A percentile compares a stretch with the other conserved stretches of the same genome.
Conservation (phyloP, 129 eudicot species). For the Heracleum sosnowskyi region DNA sequence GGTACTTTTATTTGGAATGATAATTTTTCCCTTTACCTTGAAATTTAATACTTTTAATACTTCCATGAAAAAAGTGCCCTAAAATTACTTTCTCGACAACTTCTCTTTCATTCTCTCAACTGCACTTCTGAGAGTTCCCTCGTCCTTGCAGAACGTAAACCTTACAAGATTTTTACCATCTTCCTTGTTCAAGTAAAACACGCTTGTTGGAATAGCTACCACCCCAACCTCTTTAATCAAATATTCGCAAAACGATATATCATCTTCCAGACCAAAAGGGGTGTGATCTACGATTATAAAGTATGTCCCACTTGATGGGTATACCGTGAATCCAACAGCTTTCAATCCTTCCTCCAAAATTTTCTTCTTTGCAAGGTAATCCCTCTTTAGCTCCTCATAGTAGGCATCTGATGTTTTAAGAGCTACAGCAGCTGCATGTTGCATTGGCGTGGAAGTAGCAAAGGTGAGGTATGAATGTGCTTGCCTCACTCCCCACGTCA, state of each 20-base stretch:
- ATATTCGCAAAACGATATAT: slow-evolving; percentile 80
- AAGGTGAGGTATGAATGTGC: slow-evolving; percentile 93
- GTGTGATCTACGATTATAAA: slow-evolving; percentile 95
- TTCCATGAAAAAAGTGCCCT: background rate
- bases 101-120: slow-evolving; percentile 87
- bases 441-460: slow-evolving; percentile 98
- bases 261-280: slow-evolving; percentile 67
- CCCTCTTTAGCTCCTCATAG: slow-evolving; percentile 59
- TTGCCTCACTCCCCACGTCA: slow-evolving; percentile 90
- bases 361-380: slow-evolving; percentile 66
- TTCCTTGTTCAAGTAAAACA: slow-evolving; percentile 72
- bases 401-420: slow-evolving; percentile 70
- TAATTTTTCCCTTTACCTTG: background rate
- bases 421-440: slow-evolving; percentile 69
- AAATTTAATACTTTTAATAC: background rate
- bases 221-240: slow-evolving; percentile 97
- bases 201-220: slow-evolving; percentile 97
- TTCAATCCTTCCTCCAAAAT: slow-evolving; percentile 79
- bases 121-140: slow-evolving; percentile 76
- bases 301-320: slow-evolving; percentile 94
- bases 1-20: background rate
- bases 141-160: slow-evolving; percentile 97
- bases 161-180: slow-evolving; percentile 92
- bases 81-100: slow-evolving; percentile 27
- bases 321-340: slow-evolving; percentile 75